These are phyloP conservation scores for Penicillium sp. DNA, from an alignment of 2,329 filamentous ascomycete genomes.

Conservation along the genomic window DNA sequence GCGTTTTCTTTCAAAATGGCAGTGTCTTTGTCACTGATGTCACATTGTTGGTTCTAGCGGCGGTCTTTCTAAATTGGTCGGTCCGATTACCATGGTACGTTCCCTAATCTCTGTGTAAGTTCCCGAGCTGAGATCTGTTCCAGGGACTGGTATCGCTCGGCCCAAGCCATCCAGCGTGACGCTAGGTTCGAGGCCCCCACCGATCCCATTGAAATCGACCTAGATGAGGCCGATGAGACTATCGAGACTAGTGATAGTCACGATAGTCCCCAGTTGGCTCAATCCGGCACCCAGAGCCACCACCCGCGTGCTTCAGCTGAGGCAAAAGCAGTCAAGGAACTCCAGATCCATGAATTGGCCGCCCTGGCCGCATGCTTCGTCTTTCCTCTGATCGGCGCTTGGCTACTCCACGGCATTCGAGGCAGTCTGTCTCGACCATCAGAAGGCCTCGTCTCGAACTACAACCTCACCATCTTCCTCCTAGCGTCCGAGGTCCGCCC, in stretches of 20 bases:
- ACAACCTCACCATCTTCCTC: constrained; percentile 88
- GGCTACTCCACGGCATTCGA: constrained; percentile 77
- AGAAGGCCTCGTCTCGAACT: constrained; percentile 84
- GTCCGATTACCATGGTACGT: constrained; percentile 82
- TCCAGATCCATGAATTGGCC: constrained; percentile 70
- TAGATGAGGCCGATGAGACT: constrained; percentile 8
- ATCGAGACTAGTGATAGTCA: constrained; percentile 25
- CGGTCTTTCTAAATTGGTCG: constrained; percentile 88
- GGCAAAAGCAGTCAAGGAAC: constrained; percentile 54
- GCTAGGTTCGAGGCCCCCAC: constrained; percentile 24
- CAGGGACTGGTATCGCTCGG: constrained; percentile 72
- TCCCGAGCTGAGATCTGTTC: neutral
- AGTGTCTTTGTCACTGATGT: constrained; percentile 80
- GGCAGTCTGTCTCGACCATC: constrained; percentile 77
- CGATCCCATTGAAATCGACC: constrained; percentile 23
- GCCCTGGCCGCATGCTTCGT: constrained; percentile 77
- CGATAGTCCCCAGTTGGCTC: neutral
- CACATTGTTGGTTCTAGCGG: constrained; percentile 73
- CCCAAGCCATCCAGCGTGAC: constrained; percentile 60
- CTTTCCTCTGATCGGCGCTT: constrained; percentile 75
- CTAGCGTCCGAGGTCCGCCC: constrained; percentile 83
- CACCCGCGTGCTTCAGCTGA: constrained; percentile 13
- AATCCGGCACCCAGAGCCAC: constrained; percentile 5
- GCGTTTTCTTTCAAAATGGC: constrained; percentile 80
- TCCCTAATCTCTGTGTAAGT: constrained; percentile 4